Conservation (phyloP, 768 basidiomycete species). For the Daedaleopsis sinensis region DNA sequence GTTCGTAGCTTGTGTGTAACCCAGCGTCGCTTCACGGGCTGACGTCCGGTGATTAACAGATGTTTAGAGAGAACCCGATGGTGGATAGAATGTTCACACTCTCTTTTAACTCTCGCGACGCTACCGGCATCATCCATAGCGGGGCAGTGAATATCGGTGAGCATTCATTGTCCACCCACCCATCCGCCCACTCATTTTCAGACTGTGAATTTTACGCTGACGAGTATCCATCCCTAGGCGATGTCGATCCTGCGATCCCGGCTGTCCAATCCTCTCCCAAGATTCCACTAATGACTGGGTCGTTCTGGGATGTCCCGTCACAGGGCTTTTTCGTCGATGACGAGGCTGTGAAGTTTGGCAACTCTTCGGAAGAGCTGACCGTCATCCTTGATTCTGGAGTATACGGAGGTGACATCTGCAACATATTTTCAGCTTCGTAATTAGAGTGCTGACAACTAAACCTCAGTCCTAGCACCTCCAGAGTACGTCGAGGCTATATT, state of each 20-base stretch:
- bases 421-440: too few relatives aligned
- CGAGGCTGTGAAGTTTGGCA: not conserved
- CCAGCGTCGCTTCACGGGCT: not conserved
- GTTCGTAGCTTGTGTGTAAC: not conserved
- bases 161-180: not conserved
- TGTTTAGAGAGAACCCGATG: not conserved
- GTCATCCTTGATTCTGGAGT: slow-evolving; percentile 3
- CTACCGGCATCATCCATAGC: not conserved
- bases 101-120: not conserved
- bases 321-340: not conserved
- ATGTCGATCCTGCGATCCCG: not conserved
- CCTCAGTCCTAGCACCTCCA: not conserved
- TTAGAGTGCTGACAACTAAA: too few relatives aligned
- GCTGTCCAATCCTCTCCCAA: not conserved
- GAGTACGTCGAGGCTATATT: slow-evolving; percentile 15
- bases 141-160: not conserved
- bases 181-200: too few relatives aligned
- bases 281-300: not conserved
- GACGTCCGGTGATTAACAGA: not conserved
- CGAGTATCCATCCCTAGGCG: not conserved
- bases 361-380: not conserved
- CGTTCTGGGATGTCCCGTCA: slow-evolving; percentile 2
- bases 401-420: not conserved
- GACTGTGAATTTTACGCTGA: not conserved
- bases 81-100: not conserved